Evolutionary conservation across 805 yeast genomes (phyloP).

Genomic region (Kuraishia capsulata): DNA sequence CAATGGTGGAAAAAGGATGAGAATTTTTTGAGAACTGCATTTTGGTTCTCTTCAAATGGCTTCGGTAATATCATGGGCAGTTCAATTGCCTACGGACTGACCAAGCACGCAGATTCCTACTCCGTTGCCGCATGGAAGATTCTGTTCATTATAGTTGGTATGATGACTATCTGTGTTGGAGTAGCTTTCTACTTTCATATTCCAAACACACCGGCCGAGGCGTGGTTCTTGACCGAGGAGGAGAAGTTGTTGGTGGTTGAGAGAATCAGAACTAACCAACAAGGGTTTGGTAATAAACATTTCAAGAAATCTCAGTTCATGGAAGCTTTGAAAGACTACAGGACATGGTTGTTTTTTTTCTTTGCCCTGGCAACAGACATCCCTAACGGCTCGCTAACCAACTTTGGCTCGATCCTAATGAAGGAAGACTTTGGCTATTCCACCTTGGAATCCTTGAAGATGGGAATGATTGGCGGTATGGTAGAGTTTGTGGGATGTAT

Average conservation of each 20-base stretch:
- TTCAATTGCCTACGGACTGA: constrained; percentile 43
- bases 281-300: constrained; percentile 46
- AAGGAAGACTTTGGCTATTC: constrained; percentile 23
- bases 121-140: constrained; percentile 44
- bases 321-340: constrained; percentile 40
- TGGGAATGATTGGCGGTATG: constrained; percentile 29
- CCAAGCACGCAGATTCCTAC: constrained; percentile 25
- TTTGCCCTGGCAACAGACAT: constrained; percentile 34
- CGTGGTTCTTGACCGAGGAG: constrained; percentile 26
- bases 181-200: constrained; percentile 35
- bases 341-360: constrained; percentile 37
- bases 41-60: constrained; percentile 32
- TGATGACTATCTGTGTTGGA: constrained; percentile 42
- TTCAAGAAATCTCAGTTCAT: constrained; percentile 46
- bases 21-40: constrained; percentile 29
- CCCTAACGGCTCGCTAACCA: constrained; percentile 49
- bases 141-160: constrained; percentile 47
- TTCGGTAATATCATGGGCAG: constrained; percentile 35
- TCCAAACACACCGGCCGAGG: constrained; percentile 33
- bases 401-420: constrained; percentile 36
- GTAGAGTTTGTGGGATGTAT: constrained; percentile 26
- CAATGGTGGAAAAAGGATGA: constrained; percentile 45
- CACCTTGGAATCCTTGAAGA: constrained; percentile 17
- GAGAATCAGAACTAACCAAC: constrained; percentile 44
- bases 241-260: constrained; percentile 38